Percentiles rank a stretch among this genome's conserved stretches.
Conservation (phyloP, 352 stramenopile genomes). For the Blastocystis sp. region DNA sequence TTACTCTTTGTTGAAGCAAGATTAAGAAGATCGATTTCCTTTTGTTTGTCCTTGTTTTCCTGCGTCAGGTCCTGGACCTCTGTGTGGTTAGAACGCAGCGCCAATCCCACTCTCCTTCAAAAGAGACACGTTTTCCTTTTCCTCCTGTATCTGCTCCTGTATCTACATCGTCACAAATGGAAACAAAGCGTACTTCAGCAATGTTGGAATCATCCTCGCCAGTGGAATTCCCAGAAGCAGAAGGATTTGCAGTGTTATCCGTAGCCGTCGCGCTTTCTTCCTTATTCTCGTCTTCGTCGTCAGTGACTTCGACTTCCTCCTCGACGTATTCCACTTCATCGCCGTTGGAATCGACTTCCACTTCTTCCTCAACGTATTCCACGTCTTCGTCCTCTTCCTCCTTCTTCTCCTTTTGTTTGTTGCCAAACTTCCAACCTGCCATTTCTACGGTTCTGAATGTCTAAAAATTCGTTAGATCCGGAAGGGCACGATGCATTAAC, state of each 20-base stretch:
- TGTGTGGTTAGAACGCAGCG: background rate
- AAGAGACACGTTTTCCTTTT: conserved; percentile 20
- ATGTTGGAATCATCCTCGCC: background rate
- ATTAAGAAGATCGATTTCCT: conserved; percentile 32
- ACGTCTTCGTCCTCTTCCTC: conserved; percentile 39
- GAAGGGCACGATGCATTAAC: background rate
- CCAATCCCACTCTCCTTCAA: conserved; percentile 27
- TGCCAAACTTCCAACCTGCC: conserved; percentile 49
- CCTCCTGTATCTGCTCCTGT: conserved; percentile 10
- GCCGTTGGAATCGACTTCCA: conserved; percentile 61
- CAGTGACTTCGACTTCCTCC: conserved; percentile 48
- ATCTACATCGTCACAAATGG: background rate
- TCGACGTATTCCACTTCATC: conserved; percentile 55
- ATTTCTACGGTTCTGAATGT: conserved; percentile 6
- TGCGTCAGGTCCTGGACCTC: conserved; percentile 19
- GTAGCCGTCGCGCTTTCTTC: background rate
- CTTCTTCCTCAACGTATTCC: conserved; percentile 50
- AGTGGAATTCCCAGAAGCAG: background rate
- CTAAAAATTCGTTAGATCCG: background rate
- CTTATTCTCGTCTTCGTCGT: conserved; percentile 21
- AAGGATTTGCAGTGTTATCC: background rate
- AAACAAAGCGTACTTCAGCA: background rate
- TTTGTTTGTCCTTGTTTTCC: conserved; percentile 38
- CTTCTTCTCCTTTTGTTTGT: conserved; percentile 52
- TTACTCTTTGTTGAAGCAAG: conserved; percentile 46